Evolutionary conservation across 2,329 filamentous ascomycete species (phyloP).

Genomic region (Fusarium caatingaense): DNA sequence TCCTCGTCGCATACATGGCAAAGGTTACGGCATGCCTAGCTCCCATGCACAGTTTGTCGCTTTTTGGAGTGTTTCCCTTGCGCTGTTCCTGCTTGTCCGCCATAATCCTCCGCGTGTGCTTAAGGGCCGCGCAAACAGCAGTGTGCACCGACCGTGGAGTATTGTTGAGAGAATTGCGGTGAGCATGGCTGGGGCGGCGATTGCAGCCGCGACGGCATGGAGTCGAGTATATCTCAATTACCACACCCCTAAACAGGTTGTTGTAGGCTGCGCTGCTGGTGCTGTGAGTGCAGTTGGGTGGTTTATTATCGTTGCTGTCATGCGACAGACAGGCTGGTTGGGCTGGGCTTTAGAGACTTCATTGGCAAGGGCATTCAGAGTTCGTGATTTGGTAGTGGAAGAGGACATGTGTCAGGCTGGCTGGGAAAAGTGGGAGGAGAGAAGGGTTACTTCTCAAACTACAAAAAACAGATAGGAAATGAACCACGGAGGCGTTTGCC

Average conservation of each 20-base stretch:
- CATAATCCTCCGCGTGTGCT: conserved; percentile 68
- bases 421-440: conserved; percentile 89
- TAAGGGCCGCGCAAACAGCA: conserved; percentile 7
- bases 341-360: conserved; percentile 77
- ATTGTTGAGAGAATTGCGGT: conserved; percentile 68
- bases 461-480: conserved; percentile 45
- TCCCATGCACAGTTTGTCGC: conserved; percentile 96
- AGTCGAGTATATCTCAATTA: conserved; percentile 93
- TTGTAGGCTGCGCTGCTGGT: conserved; percentile 81
- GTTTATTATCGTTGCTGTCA: conserved; percentile 77
- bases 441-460: conserved; percentile 49
- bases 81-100: conserved; percentile 85
- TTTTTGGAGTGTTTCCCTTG: conserved; percentile 88
- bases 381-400: conserved; percentile 85
- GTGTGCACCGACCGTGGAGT: conserved; percentile 62
- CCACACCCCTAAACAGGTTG: conserved; percentile 87
- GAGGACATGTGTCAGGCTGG: conserved; percentile 92
- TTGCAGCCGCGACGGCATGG: conserved; percentile 77
- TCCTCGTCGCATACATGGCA: conserved; percentile 84
- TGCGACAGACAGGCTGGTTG: conserved; percentile 76
- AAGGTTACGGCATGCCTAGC: conserved; percentile 96
- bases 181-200: conserved; percentile 66
- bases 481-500: not conserved
- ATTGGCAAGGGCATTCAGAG: conserved; percentile 72
- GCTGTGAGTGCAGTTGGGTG: conserved; percentile 77